These are phyloP conservation scores for Eucalyptus sp. DNA, from an alignment of 345 rosid genomes.

Conservation along the genomic window DNA sequence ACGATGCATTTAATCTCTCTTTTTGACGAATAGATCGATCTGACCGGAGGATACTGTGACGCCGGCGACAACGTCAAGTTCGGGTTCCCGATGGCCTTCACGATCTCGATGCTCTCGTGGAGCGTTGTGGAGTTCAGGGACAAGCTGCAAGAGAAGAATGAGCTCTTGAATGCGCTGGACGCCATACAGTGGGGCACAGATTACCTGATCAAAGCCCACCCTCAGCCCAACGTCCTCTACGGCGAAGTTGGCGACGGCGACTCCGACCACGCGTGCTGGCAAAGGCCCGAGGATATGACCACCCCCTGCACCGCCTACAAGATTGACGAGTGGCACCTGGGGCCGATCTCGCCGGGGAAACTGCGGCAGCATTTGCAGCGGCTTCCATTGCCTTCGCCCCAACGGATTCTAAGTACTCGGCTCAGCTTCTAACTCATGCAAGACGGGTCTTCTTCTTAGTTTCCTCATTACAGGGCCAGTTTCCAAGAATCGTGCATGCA, in stretches of 20 bases:
- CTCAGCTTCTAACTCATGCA: conserved; percentile 34
- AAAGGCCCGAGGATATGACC: conserved; percentile 71
- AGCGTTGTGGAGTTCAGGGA: conserved; percentile 36
- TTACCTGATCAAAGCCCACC: conserved; percentile 51
- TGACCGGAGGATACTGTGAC: conserved; percentile 65
- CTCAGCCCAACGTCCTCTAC: conserved; percentile 30
- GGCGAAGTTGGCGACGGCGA: conserved; percentile 48
- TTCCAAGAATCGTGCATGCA: background rate
- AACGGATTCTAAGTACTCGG: conserved; percentile 12
- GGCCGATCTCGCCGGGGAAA: conserved; percentile 50
- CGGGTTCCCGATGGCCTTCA: conserved; percentile 66
- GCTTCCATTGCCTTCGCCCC: conserved; percentile 38
- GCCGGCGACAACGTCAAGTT: conserved; percentile 71
- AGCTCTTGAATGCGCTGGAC: conserved; percentile 21
- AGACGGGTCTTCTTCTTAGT: conserved; percentile 1
- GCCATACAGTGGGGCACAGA: conserved; percentile 63
- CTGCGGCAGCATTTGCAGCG: conserved; percentile 54
- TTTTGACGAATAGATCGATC: conserved; percentile 24
- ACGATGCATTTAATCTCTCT: background rate
- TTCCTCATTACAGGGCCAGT: background rate
- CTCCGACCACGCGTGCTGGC: conserved; percentile 53
- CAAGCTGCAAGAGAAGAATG: conserved; percentile 11
- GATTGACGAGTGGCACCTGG: conserved; percentile 33
- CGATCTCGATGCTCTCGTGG: conserved; percentile 57
- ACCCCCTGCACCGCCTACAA: conserved; percentile 27